phyloP scores from a whole-genome alignment of 2,329 filamentous ascomycete species.

The Xylariomycetidae sp. region DNA sequence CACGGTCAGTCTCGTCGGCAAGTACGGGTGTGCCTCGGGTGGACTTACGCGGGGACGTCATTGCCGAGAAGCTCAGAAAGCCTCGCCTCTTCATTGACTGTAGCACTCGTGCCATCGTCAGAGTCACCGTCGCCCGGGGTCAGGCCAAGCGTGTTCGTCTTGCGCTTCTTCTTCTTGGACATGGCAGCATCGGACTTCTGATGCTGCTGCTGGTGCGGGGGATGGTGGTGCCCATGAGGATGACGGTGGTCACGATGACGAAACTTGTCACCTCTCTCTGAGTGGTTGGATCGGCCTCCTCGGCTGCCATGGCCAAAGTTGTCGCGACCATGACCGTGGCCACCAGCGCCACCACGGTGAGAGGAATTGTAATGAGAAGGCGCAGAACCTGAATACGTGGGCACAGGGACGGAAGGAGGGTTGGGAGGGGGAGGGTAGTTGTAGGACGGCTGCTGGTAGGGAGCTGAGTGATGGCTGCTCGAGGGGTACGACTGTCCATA shows the following conservation, averaged over 20 bases:
- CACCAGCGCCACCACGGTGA: conserved; percentile 7
- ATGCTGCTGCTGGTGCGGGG: neutral
- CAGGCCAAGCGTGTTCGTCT: conserved; percentile 65
- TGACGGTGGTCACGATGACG: conserved; percentile 27
- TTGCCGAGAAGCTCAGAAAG: conserved; percentile 48
- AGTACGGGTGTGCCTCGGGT: too few relatives aligned
- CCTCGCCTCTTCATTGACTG: conserved; percentile 64
- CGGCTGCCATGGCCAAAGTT: conserved; percentile 19
- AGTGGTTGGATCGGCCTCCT: conserved; percentile 34
- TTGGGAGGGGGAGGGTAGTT: conserved; percentile 35
- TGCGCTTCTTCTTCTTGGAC: conserved; percentile 64
- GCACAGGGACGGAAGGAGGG: too few relatives aligned
- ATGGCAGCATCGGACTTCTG: conserved; percentile 47
- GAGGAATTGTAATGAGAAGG: conserved; percentile 28
- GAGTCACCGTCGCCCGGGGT: conserved; percentile 60
- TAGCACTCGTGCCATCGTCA: conserved; percentile 62
- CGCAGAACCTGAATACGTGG: conserved; percentile 24
- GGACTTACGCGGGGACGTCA: conserved; percentile 49
- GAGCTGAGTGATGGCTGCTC: conserved; percentile 32
- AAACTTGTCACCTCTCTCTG: conserved; percentile 35
- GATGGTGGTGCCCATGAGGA: conserved; percentile 27
- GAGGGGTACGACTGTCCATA: conserved; percentile 37
- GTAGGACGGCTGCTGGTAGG: conserved; percentile 25
- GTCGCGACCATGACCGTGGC: conserved; percentile 10
- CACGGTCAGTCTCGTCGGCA: too few relatives aligned